Percentiles rank a stretch among this genome's conserved stretches.
Evolutionary conservation across 257 asterid genomes (phyloP).

Genomic region (Plantago major): DNA sequence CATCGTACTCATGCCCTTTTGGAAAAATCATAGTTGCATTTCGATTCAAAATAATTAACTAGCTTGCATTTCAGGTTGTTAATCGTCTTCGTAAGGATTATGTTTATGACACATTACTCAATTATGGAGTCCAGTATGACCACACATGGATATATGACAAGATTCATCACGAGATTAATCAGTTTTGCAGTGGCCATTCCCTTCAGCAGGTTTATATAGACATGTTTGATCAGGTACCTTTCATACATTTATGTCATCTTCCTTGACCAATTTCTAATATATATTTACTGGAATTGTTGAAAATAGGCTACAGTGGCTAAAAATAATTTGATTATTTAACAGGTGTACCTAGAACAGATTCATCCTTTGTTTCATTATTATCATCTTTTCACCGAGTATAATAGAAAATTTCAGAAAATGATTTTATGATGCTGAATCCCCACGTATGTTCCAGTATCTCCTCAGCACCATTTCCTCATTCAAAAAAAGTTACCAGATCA

Average conservation of each 20-base stretch:
- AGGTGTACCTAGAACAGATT: no score
- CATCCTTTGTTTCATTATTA: no score
- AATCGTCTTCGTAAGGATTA: conserved; percentile 83
- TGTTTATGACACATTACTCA: conserved; percentile 68
- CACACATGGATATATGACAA: conserved; percentile 97
- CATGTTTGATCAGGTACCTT: conserved; percentile 95
- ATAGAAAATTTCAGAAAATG: no score
- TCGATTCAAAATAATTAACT: conserved; percentile 18
- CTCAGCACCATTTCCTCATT: no score
- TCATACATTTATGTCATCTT: not conserved
- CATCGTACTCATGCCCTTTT: conserved; percentile 13
- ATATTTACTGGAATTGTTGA: no score
- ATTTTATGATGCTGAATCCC: no score
- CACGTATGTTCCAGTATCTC: no score
- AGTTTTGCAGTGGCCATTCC: conserved; percentile 91
- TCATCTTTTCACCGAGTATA: no score
- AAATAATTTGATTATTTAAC: no score
- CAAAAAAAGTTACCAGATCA: no score
- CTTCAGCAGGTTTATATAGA: conserved; percentile 98
- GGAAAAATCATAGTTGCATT: not conserved
- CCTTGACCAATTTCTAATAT: not conserved
- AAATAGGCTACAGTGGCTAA: no score
- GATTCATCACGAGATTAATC: conserved; percentile 98
- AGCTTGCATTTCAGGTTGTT: conserved; percentile 60
- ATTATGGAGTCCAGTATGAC: conserved; percentile 93